Conservation (phyloP, 768 basidiomycete genomes). For the Rhodotorula diobovata region DNA sequence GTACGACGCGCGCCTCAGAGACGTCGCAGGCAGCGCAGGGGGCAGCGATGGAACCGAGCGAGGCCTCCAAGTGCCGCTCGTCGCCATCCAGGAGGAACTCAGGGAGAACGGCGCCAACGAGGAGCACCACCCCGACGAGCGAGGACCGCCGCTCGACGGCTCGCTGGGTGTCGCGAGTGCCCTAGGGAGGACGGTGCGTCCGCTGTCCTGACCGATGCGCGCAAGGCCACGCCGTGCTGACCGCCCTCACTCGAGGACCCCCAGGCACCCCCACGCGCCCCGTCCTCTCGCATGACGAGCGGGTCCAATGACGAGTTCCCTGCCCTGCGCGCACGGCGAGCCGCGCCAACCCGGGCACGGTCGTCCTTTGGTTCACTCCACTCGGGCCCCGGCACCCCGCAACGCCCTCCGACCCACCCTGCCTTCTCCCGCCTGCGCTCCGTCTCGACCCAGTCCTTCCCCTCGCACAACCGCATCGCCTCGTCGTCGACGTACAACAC, state of each 20-base stretch:
- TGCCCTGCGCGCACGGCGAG: background rate
- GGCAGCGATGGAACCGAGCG: background rate
- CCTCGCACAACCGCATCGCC: constrained; percentile 55
- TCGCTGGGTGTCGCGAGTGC: background rate
- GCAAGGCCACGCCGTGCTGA: background rate
- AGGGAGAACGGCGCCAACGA: background rate
- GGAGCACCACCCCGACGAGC: background rate
- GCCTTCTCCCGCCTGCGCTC: constrained; percentile 56
- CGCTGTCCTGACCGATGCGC: too few species aligned
- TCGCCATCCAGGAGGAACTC: background rate
- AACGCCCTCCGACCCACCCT: constrained; percentile 43
- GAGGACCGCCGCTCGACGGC: background rate
- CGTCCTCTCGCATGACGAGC: constrained; percentile 39
- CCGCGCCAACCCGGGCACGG: constrained; percentile 8
- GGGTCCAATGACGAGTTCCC: constrained; percentile 25
- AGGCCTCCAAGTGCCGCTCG: background rate
- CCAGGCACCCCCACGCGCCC: constrained; percentile 5
- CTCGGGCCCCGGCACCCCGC: constrained; percentile 19
- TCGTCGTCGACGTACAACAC: constrained; percentile 67
- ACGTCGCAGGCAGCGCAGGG: background rate
- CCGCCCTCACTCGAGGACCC: too few species aligned
- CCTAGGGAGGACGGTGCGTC: background rate
- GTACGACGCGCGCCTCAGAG: background rate
- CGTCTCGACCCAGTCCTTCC: constrained; percentile 46
- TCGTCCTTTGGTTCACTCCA: constrained; percentile 22